A percentile compares a stretch with the other conserved stretches of the same genome.
Evolutionary conservation across 1,284 basidiomycete species (phyloP).

Genomic region (Cronartium ribicola): DNA sequence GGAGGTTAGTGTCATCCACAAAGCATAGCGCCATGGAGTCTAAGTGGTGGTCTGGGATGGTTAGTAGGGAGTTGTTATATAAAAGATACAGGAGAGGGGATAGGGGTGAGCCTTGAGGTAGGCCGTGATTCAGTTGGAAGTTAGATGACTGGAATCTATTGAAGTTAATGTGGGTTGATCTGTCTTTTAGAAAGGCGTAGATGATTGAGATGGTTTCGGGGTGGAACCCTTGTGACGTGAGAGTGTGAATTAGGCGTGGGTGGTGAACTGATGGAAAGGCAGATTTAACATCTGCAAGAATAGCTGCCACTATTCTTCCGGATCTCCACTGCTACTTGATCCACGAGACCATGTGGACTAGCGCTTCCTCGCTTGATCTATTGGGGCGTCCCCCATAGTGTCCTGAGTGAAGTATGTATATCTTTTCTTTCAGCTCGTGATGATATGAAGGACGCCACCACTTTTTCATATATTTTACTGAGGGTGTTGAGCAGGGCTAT

Average conservation of each 20-base stretch:
- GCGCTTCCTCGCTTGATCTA: too few relatives aligned
- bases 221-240: background rate
- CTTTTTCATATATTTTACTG: background rate
- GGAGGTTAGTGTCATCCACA: background rate
- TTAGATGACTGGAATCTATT: too few relatives aligned
- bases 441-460: too few relatives aligned
- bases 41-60: background rate
- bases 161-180: too few relatives aligned
- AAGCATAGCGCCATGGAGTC: background rate
- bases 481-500: conserved; percentile 18
- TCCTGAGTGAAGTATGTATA: too few relatives aligned
- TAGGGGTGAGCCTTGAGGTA: background rate
- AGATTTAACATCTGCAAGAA: background rate
- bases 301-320: too few relatives aligned
- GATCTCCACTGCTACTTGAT: too few relatives aligned
- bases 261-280: background rate
- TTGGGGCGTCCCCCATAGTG: too few relatives aligned
- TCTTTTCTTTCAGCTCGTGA: too few relatives aligned
- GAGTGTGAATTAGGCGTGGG: background rate
- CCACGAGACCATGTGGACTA: too few relatives aligned
- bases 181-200: too few relatives aligned
- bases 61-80: background rate
- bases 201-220: too few relatives aligned
- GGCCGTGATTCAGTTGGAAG: background rate
- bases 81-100: background rate